Conservation (phyloP, 2,329 filamentous ascomycete genomes). For the Fusarium pseudoanthophilum region DNA sequence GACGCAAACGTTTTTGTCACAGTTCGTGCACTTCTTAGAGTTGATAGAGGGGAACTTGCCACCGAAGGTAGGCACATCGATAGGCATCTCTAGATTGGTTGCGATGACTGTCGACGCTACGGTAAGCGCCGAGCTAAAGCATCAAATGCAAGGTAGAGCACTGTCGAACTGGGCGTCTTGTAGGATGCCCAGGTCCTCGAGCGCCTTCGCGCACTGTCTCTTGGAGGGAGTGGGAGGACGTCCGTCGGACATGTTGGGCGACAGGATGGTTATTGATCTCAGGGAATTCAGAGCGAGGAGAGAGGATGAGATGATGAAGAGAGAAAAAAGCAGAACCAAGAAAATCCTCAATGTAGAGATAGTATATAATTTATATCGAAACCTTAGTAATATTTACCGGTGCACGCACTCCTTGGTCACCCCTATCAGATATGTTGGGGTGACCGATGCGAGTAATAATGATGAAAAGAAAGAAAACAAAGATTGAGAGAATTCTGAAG, state of each 20-base stretch:
- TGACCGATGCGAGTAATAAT: background rate
- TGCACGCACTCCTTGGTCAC: background rate
- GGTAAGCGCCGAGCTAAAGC: background rate
- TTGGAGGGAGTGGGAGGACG: background rate
- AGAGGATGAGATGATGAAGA: background rate
- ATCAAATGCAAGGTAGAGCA: background rate
- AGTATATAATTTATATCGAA: background rate
- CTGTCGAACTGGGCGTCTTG: background rate
- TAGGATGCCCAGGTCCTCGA: background rate
- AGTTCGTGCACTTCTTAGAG: background rate
- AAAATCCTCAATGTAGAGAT: background rate
- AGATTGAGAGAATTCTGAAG: background rate
- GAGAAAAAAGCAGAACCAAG: background rate
- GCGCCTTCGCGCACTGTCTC: background rate
- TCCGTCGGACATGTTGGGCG: background rate
- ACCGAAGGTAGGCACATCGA: background rate
- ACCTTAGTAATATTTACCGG: no score
- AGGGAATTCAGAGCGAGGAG: background rate
- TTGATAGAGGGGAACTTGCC: background rate
- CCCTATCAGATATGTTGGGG: background rate
- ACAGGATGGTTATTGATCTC: no score
- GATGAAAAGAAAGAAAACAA: background rate
- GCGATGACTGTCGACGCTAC: background rate
- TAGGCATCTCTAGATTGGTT: fast-evolving
- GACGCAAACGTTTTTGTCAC: fast-evolving